Conservation (phyloP, 148 eudicot genomes). For the Vaccinium macrocarpon region DNA sequence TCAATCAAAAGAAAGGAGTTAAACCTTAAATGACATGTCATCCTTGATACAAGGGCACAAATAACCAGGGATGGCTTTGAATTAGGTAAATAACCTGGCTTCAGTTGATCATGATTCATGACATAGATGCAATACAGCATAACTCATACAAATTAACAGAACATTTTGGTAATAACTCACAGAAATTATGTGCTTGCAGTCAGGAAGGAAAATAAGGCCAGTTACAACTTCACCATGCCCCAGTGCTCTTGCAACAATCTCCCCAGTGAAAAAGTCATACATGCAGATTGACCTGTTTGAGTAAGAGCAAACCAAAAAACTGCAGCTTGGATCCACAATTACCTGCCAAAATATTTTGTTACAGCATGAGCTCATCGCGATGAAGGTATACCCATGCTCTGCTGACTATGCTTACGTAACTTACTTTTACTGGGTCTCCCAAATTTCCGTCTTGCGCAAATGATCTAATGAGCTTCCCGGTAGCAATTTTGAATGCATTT, state of each 20-base stretch:
- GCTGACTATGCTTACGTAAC: slow-evolving; percentile 8
- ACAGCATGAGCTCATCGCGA: slow-evolving; percentile 18
- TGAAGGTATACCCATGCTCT: slow-evolving; percentile 14
- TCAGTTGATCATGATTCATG: background rate
- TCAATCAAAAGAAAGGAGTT: background rate
- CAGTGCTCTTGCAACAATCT: slow-evolving; percentile 48
- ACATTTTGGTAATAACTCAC: slow-evolving; percentile 31
- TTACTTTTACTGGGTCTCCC: slow-evolving; percentile 54
- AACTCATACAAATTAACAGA: background rate
- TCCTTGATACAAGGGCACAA: background rate
- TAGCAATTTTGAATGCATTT: slow-evolving; percentile 31
- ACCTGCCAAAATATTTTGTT: slow-evolving; percentile 31
- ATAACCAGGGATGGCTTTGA: background rate
- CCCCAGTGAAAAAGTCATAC: slow-evolving; percentile 46
- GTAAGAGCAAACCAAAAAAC: slow-evolving; percentile 55
- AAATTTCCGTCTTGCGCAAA: slow-evolving; percentile 35
- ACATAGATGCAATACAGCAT: background rate
- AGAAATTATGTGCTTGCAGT: slow-evolving; percentile 53
- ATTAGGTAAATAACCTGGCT: background rate
- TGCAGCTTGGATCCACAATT: slow-evolving; percentile 50
- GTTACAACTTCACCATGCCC: slow-evolving; percentile 56
- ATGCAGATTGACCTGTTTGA: slow-evolving; percentile 46
- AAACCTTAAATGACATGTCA: background rate
- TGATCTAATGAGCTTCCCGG: slow-evolving; percentile 43
- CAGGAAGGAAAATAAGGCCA: slow-evolving; percentile 47